Evolutionary conservation across 2,329 filamentous ascomycete species (phyloP).

Genomic region (Exophiala sideris): DNA sequence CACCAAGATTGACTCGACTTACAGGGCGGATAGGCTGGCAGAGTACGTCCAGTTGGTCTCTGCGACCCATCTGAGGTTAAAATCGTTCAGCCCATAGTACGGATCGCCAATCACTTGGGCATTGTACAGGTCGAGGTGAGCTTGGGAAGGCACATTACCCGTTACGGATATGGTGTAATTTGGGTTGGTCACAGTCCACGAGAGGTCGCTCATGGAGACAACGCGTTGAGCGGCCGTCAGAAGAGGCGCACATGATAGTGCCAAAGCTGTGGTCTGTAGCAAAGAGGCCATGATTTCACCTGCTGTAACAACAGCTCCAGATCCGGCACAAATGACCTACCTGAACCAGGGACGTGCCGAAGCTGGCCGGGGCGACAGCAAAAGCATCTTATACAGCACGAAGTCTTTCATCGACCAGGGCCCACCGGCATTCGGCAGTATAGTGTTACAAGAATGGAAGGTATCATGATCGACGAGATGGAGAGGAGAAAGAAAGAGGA

Average conservation of each 20-base stretch:
- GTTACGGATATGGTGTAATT: not conserved
- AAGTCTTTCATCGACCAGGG: too few species aligned
- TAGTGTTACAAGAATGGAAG: not conserved
- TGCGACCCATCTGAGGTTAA: constrained; percentile 69
- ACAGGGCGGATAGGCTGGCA: constrained; percentile 15
- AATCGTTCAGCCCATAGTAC: constrained; percentile 71
- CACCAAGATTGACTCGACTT: constrained; percentile 53
- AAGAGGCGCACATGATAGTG: not conserved
- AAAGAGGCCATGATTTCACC: not conserved
- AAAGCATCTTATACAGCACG: too few species aligned
- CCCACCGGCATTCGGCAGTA: too few species aligned
- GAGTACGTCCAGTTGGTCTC: constrained; percentile 67
- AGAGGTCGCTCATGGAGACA: not conserved
- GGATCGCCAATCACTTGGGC: constrained; percentile 51
- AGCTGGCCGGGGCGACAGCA: too few species aligned
- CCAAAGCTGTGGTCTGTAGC: not conserved
- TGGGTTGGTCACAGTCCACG: not conserved
- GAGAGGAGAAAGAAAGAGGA: not conserved
- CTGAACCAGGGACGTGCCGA: too few species aligned
- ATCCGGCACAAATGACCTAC: too few species aligned
- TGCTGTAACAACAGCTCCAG: not conserved
- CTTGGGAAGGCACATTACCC: not conserved
- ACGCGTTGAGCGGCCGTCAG: not conserved
- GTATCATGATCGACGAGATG: not conserved
- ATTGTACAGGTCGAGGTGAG: constrained; percentile 1